Evolutionary conservation across 768 basidiomycete genomes (phyloP), one percentile per base, ranked within the genome.

Genomic region (Russula compacta): DNA sequence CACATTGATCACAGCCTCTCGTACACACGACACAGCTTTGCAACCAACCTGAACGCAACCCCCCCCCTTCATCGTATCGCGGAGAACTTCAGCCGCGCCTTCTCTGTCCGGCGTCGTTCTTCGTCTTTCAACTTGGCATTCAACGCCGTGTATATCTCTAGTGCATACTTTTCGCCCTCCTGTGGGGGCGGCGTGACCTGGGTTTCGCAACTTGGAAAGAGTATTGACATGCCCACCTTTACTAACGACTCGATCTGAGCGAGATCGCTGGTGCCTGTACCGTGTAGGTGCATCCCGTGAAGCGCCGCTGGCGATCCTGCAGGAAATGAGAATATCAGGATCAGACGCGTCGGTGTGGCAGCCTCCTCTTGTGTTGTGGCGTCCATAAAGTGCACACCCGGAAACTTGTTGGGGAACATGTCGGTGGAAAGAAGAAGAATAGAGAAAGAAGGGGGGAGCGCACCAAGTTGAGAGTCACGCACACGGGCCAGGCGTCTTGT

Each of bases 381-480:
- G 61, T 95, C 92, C 44, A 94, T 76, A 64, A 86, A 88, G 67
- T 88, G 82, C 4, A 77, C 69, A 3, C 81, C 76, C 2, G 83
- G 77, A 40, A 81, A 72, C 85, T 91, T 63, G 19, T 52, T 8
- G 19, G 3, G 24, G 19, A 39, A 42, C 35, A 44, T 10, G n/a
- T 50, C 49, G n/a, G 44, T 21, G n/a, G n/a, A n/a, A 19, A 35
- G 5, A 53, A 32, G 6, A 54, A 24, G 32, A 24, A 52, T 14
- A 19, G 5, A n/a, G 15, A 11, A 19, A n/a, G 19, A 19, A 21
- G 32, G 29, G 19, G 3, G 8, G 8, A 79, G 83, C 12, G 7
- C 64, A 92, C 90, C 29, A 92, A 66, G 63, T 93, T 92, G 56
- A 94, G 69, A 1, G 90, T 92, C 29, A 92, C 73, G 62, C 83